Evolutionary conservation across 2,329 filamentous ascomycete genomes (phyloP), one percentile per base, ranked within the genome.

Genomic region (Fusarium penzigii): DNA sequence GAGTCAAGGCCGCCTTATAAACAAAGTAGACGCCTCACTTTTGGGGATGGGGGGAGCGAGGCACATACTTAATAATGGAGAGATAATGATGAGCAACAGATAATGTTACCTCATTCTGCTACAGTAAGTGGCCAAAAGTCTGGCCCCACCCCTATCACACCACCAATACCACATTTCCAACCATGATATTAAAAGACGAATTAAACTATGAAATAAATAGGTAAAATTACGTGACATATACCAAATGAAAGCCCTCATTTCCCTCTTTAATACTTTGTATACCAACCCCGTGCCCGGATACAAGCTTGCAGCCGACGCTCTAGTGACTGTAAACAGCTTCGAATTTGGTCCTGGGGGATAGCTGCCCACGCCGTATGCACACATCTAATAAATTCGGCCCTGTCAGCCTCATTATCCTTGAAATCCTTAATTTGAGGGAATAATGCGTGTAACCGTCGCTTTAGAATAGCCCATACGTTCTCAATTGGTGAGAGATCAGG

Each of bases 181-280:
- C 39, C 39, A 40, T 12, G 11, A 41, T 17, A 17, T 41, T 41
- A 17, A 41, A 25, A 25, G 20, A 25, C 20, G 20, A 25, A 25
- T 20, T 41, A 17, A 41, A 17, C n/a, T 20, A 45, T 34, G 32
- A 38, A 45, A 38, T 45, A 34, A 20, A 45, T 45, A 8, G 6
- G 16, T 9, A 38, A 17, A 45, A 45, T 8, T 25, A 36, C 32
- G 13, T 36, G 13, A 12, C 43, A 25, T 38, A 41, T 41, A 41
- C n/a, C 13, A 41, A 20, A 17, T 16, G 16, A 12, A 17, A 41
- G 14, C 39, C 39, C 39, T 47, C 12, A 17, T 34, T 17, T 16
- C 14, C 13, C 11, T 42, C 11, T 40, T 50, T 34, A 50, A 41
- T 50, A 50, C 41, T 46, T 45, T 14, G 38, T 50, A 46, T 50